Evolutionary conservation across 768 basidiomycete species (phyloP), one percentile per base, ranked within the genome.

Genomic region (Mycena haematopus): DNA sequence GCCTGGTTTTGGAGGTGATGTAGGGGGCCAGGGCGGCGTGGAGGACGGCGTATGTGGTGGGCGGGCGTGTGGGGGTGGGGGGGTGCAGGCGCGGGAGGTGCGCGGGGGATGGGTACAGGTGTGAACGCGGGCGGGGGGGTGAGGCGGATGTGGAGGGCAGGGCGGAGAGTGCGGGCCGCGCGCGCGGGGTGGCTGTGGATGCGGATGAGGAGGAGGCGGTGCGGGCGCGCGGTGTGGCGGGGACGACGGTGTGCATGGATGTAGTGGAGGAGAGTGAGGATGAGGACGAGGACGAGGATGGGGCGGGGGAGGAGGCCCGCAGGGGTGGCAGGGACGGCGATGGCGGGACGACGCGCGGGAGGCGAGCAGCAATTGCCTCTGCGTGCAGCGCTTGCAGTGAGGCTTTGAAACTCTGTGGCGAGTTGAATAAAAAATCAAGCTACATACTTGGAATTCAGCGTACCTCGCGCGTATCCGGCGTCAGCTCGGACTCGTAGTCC

Each of bases 181-280:
- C 73, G 38, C 75, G 76, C 11, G 82, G 82, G 8, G 79, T 76
- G 22, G 72, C 58, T 24, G 80, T 79, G 22, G 73, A 69, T 4
- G 76, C 72, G 33, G 80, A 80, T 25, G 65, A 66, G 46, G 74
- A 69, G 22, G 72, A 71, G 61, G 31, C 68, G 61, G 52, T 72
- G 56, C 38, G 70, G 69, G 71, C 73, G 1, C 78, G 76, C 15
- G 77, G 80, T 40, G 81, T 79, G 2, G 76, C 69, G 17, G 90
- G 90, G 22, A 89, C 86, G 2, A 86, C 80, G 5, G 91, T 92
- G 65, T 87, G 88, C 25, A 87, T 90, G 0, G 90, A 92, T 3
- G 84, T 80, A 9, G 89, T 90, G 0, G 90, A 91, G 31, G 88
- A 76, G 4, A 89, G 89, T 0, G 91, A 89, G 0, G 86, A 86